These are phyloP conservation scores for Viridothelium virens DNA, from an alignment of 495 filamentous ascomycete genomes.

Conservation along the genomic window DNA sequence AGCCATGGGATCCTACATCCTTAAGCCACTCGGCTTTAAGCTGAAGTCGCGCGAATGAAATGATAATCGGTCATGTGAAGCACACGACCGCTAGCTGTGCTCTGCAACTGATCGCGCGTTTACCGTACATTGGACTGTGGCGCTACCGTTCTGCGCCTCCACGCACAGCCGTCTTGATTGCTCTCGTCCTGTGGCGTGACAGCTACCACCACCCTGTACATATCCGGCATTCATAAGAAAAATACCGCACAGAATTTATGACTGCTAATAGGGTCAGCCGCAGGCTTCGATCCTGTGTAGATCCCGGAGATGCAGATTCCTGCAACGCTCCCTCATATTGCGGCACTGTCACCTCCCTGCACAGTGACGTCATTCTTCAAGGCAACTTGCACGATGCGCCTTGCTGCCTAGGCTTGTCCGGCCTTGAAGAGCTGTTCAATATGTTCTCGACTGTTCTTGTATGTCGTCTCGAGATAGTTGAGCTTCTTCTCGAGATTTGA, in stretches of 20 bases:
- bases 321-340: not conserved
- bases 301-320: not conserved
- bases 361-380: not conserved
- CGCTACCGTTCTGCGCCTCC: not conserved
- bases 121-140: not conserved
- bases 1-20: not conserved
- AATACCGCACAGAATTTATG: not conserved
- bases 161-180: not conserved
- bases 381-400: not conserved
- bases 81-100: not conserved
- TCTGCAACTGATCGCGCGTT: not conserved
- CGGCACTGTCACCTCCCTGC: not conserved
- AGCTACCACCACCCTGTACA: not conserved
- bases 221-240: not conserved
- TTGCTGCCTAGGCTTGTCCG: not conserved
- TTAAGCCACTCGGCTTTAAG: not conserved
- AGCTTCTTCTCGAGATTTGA: constrained; percentile 78
- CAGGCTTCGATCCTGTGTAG: not conserved
- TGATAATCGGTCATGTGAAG: not conserved
- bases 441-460: constrained; percentile 84
- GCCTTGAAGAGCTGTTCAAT: constrained; percentile 71
- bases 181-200: not conserved
- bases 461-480: constrained; percentile 87
- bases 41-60: not conserved
- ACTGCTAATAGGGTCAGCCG: not conserved